Base-by-base conservation (phyloP, 2,329 filamentous ascomycete species). In the Nemania sp. region DNA sequence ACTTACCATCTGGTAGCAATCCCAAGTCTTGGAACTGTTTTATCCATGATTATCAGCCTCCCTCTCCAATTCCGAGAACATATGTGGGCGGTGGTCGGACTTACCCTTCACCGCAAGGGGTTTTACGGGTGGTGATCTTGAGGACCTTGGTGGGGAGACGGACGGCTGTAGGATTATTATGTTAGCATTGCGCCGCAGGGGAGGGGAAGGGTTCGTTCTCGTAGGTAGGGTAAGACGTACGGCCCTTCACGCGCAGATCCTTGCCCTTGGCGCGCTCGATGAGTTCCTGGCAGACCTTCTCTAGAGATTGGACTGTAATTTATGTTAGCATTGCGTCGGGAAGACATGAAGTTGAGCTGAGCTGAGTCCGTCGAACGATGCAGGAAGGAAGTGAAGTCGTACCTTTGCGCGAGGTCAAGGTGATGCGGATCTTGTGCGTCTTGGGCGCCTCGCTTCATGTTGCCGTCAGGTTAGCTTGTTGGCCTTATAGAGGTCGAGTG, bases 11-110 rank as follows among this genome's bases (percentile, higher is more conserved):
- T 99, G 93, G 79, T 83, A 99, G 78, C 84, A 87, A 77, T 97
- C 94, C 94, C 94, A 99, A 74, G 94, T 99, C 91, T 99, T 99
- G 79, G 89, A 95, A 81, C 94, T n/a, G n/a, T n/a, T n/a, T n/a
- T n/a, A n/a, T n/a, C n/a, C n/a, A n/a, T n/a, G n/a, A n/a, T n/a
- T n/a, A n/a, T n/a, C n/a, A n/a, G n/a, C n/a, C n/a, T n/a, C n/a
- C n/a, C n/a, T n/a, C n/a, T n/a, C n/a, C n/a, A n/a, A n/a, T n/a
- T n/a, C n/a, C n/a, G n/a, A n/a, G n/a, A n/a, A n/a, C n/a, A n/a
- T n/a, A n/a, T n/a, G n/a, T n/a, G n/a, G n/a, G n/a, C n/a, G n/a
- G n/a, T n/a, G n/a, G n/a, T n/a, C n/a, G n/a, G n/a, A n/a, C n/a
- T n/a, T n/a, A n/a, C n/a, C n/a, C 94, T 86, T 99, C 94, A 89